phyloP scores from a whole-genome alignment of 1,139 yeast species.

The Yamadazyma sp. region DNA sequence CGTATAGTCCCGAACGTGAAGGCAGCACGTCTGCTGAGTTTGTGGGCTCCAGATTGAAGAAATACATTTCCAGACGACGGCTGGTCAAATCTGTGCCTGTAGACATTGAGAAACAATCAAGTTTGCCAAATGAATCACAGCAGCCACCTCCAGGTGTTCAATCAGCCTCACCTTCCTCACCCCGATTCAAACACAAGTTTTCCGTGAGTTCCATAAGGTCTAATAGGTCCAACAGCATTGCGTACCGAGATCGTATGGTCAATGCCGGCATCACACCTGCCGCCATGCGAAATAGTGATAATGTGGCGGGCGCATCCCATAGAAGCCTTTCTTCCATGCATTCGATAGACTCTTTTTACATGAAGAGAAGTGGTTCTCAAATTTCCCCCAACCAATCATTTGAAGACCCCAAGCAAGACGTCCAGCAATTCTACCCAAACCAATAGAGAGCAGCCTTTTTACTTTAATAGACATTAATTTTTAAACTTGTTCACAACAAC shows the following conservation, averaged over 20 bases:
- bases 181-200: no score
- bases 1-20: conserved; percentile 1
- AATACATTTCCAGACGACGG: conserved; percentile 9
- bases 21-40: conserved; percentile 23
- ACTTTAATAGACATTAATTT: neutral
- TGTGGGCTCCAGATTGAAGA: conserved; percentile 24
- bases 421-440: neutral
- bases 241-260: conserved; percentile 16
- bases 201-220: conserved; percentile 14
- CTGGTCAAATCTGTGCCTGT: conserved; percentile 5
- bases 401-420: neutral
- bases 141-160: no score
- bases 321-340: neutral
- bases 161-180: no score
- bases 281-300: conserved; percentile 19
- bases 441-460: neutral
- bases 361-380: conserved; percentile 1
- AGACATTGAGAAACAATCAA: conserved; percentile 11
- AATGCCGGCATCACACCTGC: conserved; percentile 19
- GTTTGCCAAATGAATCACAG: no score
- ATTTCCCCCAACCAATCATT: conserved; percentile 4
- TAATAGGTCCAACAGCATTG: conserved; percentile 9
- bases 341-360: neutral
- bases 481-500: no score
- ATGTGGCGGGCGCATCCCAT: conserved; percentile 18